These are phyloP conservation scores for Sporothrix brunneoviolacea DNA, from an alignment of 2,329 filamentous ascomycete genomes.

Conservation along the genomic window DNA sequence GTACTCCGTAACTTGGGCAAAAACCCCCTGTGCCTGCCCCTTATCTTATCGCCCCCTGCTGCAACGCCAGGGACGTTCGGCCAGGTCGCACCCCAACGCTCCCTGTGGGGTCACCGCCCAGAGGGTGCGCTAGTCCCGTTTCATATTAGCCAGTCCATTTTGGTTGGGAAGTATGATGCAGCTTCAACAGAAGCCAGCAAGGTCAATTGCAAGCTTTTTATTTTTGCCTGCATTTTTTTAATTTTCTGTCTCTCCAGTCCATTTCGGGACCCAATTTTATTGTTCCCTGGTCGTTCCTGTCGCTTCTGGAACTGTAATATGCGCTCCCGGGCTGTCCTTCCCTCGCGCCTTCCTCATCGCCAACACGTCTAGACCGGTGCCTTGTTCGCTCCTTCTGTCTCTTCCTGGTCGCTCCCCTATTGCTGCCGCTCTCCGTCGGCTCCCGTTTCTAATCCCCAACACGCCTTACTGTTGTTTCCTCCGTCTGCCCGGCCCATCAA, in stretches of 20 bases:
- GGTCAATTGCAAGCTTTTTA: constrained; percentile 2
- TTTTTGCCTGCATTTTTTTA: not conserved
- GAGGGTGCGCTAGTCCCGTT: not conserved
- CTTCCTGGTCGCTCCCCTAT: not conserved
- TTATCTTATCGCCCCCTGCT: constrained; percentile 19
- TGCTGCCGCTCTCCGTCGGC: not conserved
- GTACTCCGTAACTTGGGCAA: too few species aligned
- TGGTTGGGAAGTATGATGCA: constrained; percentile 15
- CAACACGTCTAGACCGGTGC: not conserved
- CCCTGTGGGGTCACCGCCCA: constrained; percentile 11
- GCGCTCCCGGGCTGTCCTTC: not conserved
- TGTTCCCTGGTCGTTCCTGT: not conserved
- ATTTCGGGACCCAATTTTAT: constrained; percentile 1
- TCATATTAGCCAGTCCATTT: constrained; percentile 9
- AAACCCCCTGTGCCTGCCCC: too few species aligned
- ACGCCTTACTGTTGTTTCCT: constrained; percentile 7
- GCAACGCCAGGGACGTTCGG: not conserved
- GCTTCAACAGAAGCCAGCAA: constrained; percentile 13
- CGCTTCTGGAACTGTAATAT: not conserved
- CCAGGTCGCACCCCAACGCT: constrained; percentile 14
- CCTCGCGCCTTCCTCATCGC: not conserved
- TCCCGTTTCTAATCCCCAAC: constrained; percentile 12
- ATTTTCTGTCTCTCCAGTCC: not conserved
- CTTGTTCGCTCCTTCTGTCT: not conserved
- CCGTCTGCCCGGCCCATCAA: constrained; percentile 16